A percentile compares a stretch with the other conserved stretches of the same genome.
phyloP scores from a whole-genome alignment of 225 moss, liverwort and hornwort species.

The Thuidium tamariscinum region DNA sequence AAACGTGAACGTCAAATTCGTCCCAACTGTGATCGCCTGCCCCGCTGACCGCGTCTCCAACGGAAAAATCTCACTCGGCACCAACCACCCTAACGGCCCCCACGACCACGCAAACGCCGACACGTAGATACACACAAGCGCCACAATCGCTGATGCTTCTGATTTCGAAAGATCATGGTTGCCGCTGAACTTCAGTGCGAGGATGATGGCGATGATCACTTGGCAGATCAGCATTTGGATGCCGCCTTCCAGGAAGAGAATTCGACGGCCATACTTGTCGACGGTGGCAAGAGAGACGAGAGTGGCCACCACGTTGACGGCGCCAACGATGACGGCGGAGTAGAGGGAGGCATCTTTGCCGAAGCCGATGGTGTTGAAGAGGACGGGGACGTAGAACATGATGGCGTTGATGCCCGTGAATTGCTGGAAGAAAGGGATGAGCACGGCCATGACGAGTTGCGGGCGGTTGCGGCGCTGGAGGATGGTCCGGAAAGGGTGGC shows the following conservation, averaged over 20 bases:
- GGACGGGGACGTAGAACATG: conserved; percentile 45
- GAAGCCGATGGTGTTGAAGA: conserved; percentile 36
- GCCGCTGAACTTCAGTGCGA: conserved; percentile 10
- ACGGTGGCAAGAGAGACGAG: conserved; percentile 12
- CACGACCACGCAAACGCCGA: conserved; percentile 46
- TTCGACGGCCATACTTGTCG: conserved; percentile 7
- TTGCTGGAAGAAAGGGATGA: conserved; percentile 41
- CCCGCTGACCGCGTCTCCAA: conserved; percentile 40
- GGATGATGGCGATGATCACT: conserved; percentile 8
- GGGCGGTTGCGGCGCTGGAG: conserved; percentile 18
- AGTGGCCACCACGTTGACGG: conserved; percentile 25
- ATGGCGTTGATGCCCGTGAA: conserved; percentile 49
- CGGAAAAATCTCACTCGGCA: conserved; percentile 36
- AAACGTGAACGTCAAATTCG: conserved; percentile 25
- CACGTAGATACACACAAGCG: conserved; percentile 8
- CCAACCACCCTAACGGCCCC: conserved; percentile 39
- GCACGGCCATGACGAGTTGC: conserved; percentile 23
- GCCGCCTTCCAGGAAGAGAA: conserved; percentile 28
- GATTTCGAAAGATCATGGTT: not conserved
- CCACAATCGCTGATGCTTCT: conserved; percentile 1
- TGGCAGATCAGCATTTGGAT: conserved; percentile 30
- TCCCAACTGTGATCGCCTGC: conserved; percentile 15
- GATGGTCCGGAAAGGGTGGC: conserved; percentile 27
- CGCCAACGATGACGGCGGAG: conserved; percentile 31
- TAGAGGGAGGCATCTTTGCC: conserved; percentile 23